Conservation (phyloP, 2,329 filamentous ascomycete species). For the Bipolaris zeicola region DNA sequence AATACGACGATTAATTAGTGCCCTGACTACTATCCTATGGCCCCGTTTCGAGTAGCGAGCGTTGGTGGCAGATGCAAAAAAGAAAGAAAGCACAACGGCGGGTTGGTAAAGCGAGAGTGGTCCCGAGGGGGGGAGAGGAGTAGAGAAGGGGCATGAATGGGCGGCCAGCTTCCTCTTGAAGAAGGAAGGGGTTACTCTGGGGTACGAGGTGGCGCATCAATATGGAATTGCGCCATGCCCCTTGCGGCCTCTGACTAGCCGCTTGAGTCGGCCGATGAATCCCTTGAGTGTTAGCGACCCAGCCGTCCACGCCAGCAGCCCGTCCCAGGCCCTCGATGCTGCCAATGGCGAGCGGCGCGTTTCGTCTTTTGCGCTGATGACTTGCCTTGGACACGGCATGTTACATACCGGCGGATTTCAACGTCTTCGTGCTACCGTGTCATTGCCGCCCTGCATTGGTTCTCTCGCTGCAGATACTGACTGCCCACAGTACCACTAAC, state of each 20-base stretch:
- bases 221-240: constrained; percentile 4
- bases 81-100: constrained; percentile 4
- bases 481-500: neutral
- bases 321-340: neutral
- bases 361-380: neutral
- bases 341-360: neutral
- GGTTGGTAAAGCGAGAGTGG: constrained; percentile 18
- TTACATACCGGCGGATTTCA: neutral
- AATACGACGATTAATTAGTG: constrained; percentile 10
- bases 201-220: constrained; percentile 6
- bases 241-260: constrained; percentile 1
- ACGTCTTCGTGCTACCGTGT: constrained; percentile 2
- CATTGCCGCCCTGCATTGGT: constrained; percentile 14
- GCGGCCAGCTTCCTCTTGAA: constrained; percentile 7
- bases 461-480: neutral
- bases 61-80: constrained; percentile 18
- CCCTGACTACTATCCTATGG: constrained; percentile 16
- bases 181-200: constrained; percentile 11
- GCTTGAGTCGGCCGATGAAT: neutral
- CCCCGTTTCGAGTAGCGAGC: constrained; percentile 28
- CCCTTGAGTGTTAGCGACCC: neutral
- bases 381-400: neutral
- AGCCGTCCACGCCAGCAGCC: neutral
- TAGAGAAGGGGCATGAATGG: constrained; percentile 2
- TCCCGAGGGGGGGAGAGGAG: constrained; percentile 3